Percentiles rank a stretch among this genome's conserved stretches.
phyloP scores from a whole-genome alignment of 495 filamentous ascomycete genomes.

The Chaetomium fimeti region DNA sequence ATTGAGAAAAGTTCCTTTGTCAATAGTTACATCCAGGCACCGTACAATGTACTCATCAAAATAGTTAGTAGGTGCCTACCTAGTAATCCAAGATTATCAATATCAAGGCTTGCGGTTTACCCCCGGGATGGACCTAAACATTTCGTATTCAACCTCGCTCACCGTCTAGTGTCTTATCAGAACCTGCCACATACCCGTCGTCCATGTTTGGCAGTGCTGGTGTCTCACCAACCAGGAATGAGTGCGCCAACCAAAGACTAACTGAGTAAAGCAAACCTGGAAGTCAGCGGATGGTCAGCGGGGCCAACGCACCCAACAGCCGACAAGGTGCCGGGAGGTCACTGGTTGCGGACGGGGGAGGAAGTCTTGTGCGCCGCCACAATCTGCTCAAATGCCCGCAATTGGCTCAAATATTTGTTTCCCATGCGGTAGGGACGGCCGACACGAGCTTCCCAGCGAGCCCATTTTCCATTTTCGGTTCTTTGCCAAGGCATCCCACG shows the following conservation, averaged over 20 bases:
- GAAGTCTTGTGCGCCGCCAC: slow-evolving; percentile 8
- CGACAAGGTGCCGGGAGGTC: background rate
- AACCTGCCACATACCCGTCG: background rate
- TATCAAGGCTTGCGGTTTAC: background rate
- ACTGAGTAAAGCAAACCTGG: background rate
- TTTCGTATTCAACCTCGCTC: background rate
- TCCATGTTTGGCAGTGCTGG: background rate
- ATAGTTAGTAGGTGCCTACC: no score
- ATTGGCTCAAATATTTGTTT: slow-evolving; percentile 6
- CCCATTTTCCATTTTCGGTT: background rate
- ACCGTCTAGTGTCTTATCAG: background rate
- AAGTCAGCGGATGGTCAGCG: background rate
- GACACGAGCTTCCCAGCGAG: background rate
- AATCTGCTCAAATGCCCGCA: slow-evolving; percentile 24
- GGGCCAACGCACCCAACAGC: background rate
- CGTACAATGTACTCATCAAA: no score
- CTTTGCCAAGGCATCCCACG: slow-evolving; percentile 12
- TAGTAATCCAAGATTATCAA: no score
- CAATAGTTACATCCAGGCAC: no score
- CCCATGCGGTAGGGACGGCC: background rate
- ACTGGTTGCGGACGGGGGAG: background rate
- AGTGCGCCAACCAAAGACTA: background rate
- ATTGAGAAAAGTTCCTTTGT: background rate
- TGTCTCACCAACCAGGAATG: background rate
- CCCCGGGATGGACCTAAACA: background rate